These are phyloP conservation scores for Phytophthora hibernalis DNA, from an alignment of 352 stramenopile species.

Conservation along the genomic window DNA sequence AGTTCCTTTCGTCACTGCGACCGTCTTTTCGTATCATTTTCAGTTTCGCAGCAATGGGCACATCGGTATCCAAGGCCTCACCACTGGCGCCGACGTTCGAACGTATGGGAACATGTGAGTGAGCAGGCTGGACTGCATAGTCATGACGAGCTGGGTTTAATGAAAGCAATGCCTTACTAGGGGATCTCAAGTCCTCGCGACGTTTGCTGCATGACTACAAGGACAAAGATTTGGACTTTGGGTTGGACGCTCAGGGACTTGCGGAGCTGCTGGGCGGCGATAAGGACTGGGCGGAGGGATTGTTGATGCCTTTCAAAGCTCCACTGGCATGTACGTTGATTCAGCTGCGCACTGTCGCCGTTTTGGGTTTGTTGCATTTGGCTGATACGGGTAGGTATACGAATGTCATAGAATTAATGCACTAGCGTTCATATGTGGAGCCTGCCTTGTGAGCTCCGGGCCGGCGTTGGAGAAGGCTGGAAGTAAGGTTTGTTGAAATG, in stretches of 20 bases:
- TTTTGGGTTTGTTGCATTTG: neutral
- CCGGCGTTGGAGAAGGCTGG: slow-evolving; percentile 62
- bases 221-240: slow-evolving; percentile 81
- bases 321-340: slow-evolving; percentile 68
- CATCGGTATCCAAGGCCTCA: slow-evolving; percentile 47
- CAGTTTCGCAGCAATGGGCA: slow-evolving; percentile 48
- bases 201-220: slow-evolving; percentile 70
- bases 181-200: slow-evolving; percentile 60
- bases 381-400: neutral
- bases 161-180: slow-evolving; percentile 19
- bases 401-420: slow-evolving; percentile 59
- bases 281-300: slow-evolving; percentile 63
- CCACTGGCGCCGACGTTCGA: slow-evolving; percentile 55
- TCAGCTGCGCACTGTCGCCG: neutral
- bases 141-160: neutral
- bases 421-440: slow-evolving; percentile 70
- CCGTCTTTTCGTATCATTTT: slow-evolving; percentile 9
- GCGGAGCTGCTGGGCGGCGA: slow-evolving; percentile 56
- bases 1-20: neutral
- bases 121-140: neutral
- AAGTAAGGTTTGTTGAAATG: slow-evolving; percentile 28
- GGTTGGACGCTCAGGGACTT: slow-evolving; percentile 58
- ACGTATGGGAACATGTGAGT: slow-evolving; percentile 61
- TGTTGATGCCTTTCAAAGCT: slow-evolving; percentile 62
- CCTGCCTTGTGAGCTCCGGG: slow-evolving; percentile 49